Conservation (phyloP, 176 grass and related monocot genomes). For the Carex littledalei region DNA sequence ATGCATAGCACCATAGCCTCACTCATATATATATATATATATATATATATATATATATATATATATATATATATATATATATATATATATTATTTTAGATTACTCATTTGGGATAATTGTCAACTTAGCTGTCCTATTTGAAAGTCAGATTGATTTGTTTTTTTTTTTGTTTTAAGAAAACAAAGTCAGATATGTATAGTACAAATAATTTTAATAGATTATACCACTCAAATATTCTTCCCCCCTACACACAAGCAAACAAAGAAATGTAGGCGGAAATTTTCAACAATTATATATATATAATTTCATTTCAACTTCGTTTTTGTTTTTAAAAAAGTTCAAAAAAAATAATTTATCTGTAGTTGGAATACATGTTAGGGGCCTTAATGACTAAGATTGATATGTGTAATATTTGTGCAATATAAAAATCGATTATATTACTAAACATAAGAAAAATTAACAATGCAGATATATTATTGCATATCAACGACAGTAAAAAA, state of each 20-base stretch:
- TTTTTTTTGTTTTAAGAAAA: not conserved
- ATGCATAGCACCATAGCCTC: too few relatives aligned
- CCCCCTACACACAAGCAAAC: not conserved
- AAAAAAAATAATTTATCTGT: too few relatives aligned
- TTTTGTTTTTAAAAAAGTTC: not conserved
- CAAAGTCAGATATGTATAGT: not conserved
- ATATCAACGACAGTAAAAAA: too few relatives aligned
- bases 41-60: not conserved
- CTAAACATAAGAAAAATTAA: too few relatives aligned
- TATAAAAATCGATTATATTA: too few relatives aligned
- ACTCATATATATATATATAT: not conserved
- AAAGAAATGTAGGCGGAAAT: not conserved
- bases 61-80: not conserved
- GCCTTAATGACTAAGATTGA: too few relatives aligned
- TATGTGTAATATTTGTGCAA: too few relatives aligned
- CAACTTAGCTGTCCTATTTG: not conserved
- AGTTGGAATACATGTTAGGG: too few relatives aligned
- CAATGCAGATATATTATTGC: too few relatives aligned
- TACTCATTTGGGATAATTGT: not conserved
- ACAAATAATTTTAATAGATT: not conserved
- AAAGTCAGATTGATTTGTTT: not conserved
- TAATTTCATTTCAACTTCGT: not conserved
- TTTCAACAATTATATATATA: not conserved
- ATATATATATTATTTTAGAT: not conserved
- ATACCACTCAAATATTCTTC: not conserved